Evolutionary conservation across 768 basidiomycete species (phyloP).

Genomic region (Mycena galericulata): DNA sequence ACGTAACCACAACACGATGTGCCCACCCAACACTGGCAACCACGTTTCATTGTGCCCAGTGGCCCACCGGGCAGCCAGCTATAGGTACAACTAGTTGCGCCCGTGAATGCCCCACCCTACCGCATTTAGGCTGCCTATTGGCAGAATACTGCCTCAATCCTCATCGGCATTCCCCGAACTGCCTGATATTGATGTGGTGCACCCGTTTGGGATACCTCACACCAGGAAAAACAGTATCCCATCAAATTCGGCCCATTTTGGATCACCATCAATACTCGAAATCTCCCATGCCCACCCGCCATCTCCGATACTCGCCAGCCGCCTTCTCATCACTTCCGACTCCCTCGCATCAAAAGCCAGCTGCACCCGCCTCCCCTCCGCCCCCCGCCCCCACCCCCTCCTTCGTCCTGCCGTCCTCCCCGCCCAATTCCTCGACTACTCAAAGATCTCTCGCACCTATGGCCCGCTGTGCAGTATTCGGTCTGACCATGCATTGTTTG

Average conservation of each 20-base stretch:
- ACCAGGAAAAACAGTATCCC: too few relatives aligned
- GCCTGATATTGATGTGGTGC: neutral
- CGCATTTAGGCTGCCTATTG: neutral
- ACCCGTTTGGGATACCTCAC: too few relatives aligned
- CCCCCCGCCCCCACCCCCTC: too few relatives aligned
- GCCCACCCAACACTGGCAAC: neutral
- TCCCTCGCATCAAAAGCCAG: too few relatives aligned
- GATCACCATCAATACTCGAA: too few relatives aligned
- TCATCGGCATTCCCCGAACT: neutral
- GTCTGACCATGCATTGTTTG: neutral
- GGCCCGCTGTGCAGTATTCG: too few relatives aligned
- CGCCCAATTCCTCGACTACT: neutral
- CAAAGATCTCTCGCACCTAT: neutral
- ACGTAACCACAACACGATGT: neutral
- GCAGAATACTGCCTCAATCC: neutral
- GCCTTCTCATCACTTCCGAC: too few relatives aligned
- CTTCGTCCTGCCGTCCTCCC: too few relatives aligned
- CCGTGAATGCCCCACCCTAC: neutral
- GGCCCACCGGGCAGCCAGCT: neutral
- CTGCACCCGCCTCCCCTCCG: too few relatives aligned
- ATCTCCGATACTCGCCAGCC: too few relatives aligned
- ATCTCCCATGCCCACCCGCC: too few relatives aligned
- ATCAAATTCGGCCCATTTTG: too few relatives aligned
- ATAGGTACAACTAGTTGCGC: neutral
- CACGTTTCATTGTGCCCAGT: neutral